Evolutionary conservation across 2,329 filamentous ascomycete genomes (phyloP).

Genomic region (Epicoccum sorghinum): DNA sequence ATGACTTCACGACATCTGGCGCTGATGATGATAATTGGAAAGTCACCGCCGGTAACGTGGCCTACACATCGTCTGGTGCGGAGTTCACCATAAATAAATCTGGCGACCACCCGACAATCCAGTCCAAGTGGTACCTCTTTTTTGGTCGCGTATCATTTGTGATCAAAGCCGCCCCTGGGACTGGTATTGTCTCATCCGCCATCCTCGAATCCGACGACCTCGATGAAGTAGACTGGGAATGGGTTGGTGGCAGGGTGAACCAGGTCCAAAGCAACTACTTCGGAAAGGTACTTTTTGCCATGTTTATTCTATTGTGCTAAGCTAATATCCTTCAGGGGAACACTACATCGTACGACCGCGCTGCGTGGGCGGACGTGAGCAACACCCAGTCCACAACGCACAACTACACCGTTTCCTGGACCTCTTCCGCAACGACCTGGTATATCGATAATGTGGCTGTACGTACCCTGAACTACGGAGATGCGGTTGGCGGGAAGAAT

Average conservation of each 20-base stretch:
- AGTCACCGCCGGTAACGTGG: slow-evolving; percentile 46
- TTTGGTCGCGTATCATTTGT: slow-evolving; percentile 77
- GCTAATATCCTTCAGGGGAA: slow-evolving; percentile 3
- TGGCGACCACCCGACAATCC: slow-evolving; percentile 65
- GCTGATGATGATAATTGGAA: slow-evolving; percentile 37
- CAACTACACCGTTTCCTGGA: slow-evolving; percentile 75
- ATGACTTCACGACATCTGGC: slow-evolving; percentile 46
- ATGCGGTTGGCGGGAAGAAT: slow-evolving; percentile 58
- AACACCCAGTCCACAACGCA: slow-evolving; percentile 61
- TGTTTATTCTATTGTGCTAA: too few species aligned
- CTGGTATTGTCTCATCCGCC: slow-evolving; percentile 77
- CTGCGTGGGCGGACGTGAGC: slow-evolving; percentile 61
- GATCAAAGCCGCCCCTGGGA: slow-evolving; percentile 74
- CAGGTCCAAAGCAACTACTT: slow-evolving; percentile 70
- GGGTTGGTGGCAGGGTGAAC: slow-evolving; percentile 64
- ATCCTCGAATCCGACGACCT: slow-evolving; percentile 82
- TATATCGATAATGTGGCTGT: slow-evolving; percentile 70
- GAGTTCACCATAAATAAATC: slow-evolving; percentile 54
- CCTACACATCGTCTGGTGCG: slow-evolving; percentile 49
- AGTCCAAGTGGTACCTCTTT: slow-evolving; percentile 83
- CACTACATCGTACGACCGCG: slow-evolving; percentile 71
- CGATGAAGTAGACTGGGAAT: slow-evolving; percentile 86
- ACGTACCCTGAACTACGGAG: slow-evolving; percentile 61
- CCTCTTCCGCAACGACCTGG: slow-evolving; percentile 66
- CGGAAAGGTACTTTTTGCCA: slow-evolving; percentile 53